Evolutionary conservation across 2,329 filamentous ascomycete genomes (phyloP), one percentile per base, ranked within the genome.

Genomic region (Lizonia empirigonia): DNA sequence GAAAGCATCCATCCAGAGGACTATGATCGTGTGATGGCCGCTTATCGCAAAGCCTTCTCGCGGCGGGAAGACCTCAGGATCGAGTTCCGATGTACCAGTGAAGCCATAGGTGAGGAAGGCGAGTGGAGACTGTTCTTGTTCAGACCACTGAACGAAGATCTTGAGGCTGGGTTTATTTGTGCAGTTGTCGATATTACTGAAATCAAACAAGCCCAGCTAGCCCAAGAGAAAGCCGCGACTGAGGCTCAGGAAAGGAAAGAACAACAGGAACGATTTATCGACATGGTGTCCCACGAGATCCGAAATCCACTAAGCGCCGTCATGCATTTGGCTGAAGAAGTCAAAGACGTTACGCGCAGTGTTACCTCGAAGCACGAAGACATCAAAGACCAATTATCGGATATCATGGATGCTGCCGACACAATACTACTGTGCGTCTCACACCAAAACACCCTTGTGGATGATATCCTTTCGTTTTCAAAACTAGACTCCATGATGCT

Each of bases 401-500:
- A 70, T 19, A 69, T 72, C 18, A 19, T 67, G 23, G 70, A 73
- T 35, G 68, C 70, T 18, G 70, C 69, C 7, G 69, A 72, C 22
- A 73, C 75, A 0, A 78, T 78, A 15, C 56, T 74, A 7, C 65
- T 77, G 1, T 78, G 76, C 49, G 73, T 77, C 2, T 68, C 67
- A 10, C 76, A 78, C 51, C 76, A 78, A 46, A 76, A 74, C 46
- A 74, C 71, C 57, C 44, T 80, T 13, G 76, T 79, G 1, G 77
- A 79, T 46, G 77, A 80, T 52, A 76, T 79, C 13, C 59, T 79
- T 1, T 78, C 76, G 1, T 71, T 78, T 42, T 77, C 75, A 1
- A 79, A 79, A 51, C 68, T 79, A 6, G 76, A 78, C 50, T 77
- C 76, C 39, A 78, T 68, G 76, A 78, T 68, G 74, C 70, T 62